Percentiles rank a stretch among this genome's conserved stretches.
These are phyloP conservation scores for Saccharomyces hybrid DNA, from an alignment of 1,139 yeast species.

Conservation along the genomic window DNA sequence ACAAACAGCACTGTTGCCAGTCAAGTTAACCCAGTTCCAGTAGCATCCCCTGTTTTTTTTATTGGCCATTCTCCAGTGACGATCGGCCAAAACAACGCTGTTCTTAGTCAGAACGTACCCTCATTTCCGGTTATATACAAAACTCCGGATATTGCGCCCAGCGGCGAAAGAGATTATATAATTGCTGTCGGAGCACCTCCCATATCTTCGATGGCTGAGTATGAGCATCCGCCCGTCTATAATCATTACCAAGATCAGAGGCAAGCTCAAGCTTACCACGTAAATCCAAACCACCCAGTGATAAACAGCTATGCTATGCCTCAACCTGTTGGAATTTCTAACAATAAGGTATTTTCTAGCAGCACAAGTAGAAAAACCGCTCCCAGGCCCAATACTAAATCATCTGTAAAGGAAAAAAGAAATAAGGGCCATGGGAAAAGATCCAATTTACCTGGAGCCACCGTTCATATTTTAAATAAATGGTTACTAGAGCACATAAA, in stretches of 20 bases:
- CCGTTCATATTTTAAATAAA: slow-evolving; percentile 68
- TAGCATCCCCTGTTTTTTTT: neutral
- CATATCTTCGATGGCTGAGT: neutral
- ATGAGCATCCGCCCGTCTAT: neutral
- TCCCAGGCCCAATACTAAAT: neutral
- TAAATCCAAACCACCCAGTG: neutral
- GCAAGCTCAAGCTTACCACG: neutral
- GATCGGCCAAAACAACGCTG: neutral
- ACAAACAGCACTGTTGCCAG: neutral
- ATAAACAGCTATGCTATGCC: neutral
- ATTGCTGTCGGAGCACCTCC: neutral
- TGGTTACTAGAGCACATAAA: slow-evolving; percentile 84
- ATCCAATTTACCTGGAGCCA: slow-evolving; percentile 81
- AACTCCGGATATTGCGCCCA: neutral
- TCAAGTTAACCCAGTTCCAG: neutral
- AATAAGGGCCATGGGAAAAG: slow-evolving; percentile 30
- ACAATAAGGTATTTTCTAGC: neutral
- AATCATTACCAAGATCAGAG: neutral
- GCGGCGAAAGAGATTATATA: neutral
- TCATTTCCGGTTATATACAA: neutral
- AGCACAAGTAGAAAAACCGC: neutral
- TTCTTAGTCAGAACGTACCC: neutral
- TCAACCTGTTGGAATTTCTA: neutral
- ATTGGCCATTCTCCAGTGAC: neutral
- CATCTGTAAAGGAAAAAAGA: neutral